Base-by-base conservation (phyloP, 306 rosid genomes). In the Trichosanthes cucumerina region DNA sequence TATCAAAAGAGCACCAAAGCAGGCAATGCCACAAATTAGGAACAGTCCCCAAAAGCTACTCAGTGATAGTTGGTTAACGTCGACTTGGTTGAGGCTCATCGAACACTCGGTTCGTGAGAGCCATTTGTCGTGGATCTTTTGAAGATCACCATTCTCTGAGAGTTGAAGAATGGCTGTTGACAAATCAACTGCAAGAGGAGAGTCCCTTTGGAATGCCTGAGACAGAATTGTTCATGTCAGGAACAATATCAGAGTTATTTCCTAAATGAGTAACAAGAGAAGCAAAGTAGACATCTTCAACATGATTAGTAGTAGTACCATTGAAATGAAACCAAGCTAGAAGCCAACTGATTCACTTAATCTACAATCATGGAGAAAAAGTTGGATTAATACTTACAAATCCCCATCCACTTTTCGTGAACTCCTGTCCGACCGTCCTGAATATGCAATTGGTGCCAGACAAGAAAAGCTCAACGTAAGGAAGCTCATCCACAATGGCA, bases 141-240 rank as follows among this genome's bases (percentile, higher is more conserved):
- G 96, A 76, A 89, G 89, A 75, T 89, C 91, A 5, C 98, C 96
- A 4, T 81, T 90, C 87, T 93, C 97, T 0, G 97, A 93, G 60
- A 93, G 98, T 81, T 91, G 92, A 78, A 93, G 98, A 83, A 93
- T 91, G 39, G 98, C 92, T 0, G 97, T 93, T 58, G 98, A 93
- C 74, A 93, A 33, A 80, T 93, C 98, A 15, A 85, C 88, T 14
- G 98, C 96, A 28, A 93, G 92, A 65, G 97, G 97, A 85, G 96
- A 91, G 85, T 93, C 98, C 88, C 96, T 89, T 81, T 86, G 97
- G 81, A 93, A 91, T 62, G 96, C 97, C 97, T 90, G 86, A 57
- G 46, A 72, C 80, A 66, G 63, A 72, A 66, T 65, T 36, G 16
- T 44, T 66, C 78, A 78, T 47, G 46, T 63, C n/a, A 39, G 34